Evolutionary conservation across 345 rosid species (phyloP), one percentile per base, ranked within the genome.

Genomic region (Abelmoschus esculentus): DNA sequence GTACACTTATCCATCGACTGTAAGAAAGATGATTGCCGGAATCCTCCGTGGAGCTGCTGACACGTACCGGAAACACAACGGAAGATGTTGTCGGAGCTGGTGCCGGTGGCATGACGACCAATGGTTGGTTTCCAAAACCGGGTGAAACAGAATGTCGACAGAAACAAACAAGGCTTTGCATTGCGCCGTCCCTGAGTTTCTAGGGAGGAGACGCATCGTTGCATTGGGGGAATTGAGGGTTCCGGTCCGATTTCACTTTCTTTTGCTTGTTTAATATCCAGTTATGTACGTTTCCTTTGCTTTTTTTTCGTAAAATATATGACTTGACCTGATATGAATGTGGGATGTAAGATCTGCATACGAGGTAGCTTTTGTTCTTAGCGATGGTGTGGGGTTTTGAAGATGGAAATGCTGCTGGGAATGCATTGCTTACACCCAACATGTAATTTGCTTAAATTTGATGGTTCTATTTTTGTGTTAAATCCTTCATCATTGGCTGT

Each of bases 141-240:
- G 79, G 5, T 73, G 83, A 83, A 63, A 65, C 18, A 34, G 61
- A 61, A 61, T 14, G 60, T 70, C 42, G 69, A 66, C 60, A 32
- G 10, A 71, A 17, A 72, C 55, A 52, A 55, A 32, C 40, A 26
- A 72, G 70, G 88, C 89, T 83, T 82, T 86, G 90, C 93, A 83
- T 82, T 86, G 82, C 84, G 78, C 90, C 83, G 89, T 86, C 53
- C 89, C 89, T 32, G 81, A 81, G 74, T 72, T 71, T 83, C 84
- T 87, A 76, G 79, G 89, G 83, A 82, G 84, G 86, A 86, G 88
- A 83, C 77, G 75, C 65, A 82, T 81, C 71, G 72, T 86, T 89
- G 91, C 91, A 86, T 81, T 67, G 91, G 89, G 95, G 95, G 95
- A 85, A 89, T 89, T 80, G 95, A 89, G 89, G 95, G 88, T 84